Evolutionary conservation across 495 filamentous ascomycete genomes (phyloP), one percentile per base, ranked within the genome.

Genomic region (Aspergillus mulundensis): DNA sequence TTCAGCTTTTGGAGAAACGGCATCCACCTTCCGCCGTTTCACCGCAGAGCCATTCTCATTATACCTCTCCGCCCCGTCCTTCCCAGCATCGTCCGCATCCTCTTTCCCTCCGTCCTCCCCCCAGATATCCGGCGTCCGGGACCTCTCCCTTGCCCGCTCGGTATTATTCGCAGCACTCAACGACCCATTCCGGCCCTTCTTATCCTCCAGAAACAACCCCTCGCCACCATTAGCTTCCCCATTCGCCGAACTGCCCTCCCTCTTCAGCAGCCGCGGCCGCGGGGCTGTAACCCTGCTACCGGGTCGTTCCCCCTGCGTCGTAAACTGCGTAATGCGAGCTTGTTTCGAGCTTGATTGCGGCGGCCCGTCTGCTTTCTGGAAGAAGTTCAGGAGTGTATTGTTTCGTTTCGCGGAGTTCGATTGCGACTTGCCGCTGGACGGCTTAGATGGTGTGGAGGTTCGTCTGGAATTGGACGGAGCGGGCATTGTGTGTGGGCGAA

Each of bases 371-470:
- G 81, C 76, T 69, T 90, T 94, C 71, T 89, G 86, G 72, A 94
- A 94, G 67, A 91, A 94, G 56, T 71, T 87, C 54, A 91, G 66
- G 45, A 96, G 95, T 59, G 85, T 95, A 11, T 74, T 76, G 68
- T 94, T 95, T 6, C 78, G 61, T 57, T 81, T 82, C 1, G 65
- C 50, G 5, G 38, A 40, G 38, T 18, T 6, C 2, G 38, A 8
- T 18, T 40, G 38, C 15, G 38, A 18, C 18, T 40, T 40, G 3
- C 14, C n/a, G 38, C 38, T 15, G 38, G 38, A 49, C 32, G 16
- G 73, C 70, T 25, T 74, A 12, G 64, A 68, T 38, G 73, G 71
- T n/a, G 71, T 74, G 7, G 63, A 68, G 36, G 44, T 53, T 45
- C 61, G 67, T 25, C 48, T 34, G 12, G 15, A 6, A 10, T 36